Evolutionary conservation across 176 grass and related monocot genomes (phyloP).

Genomic region (Poa pratensis): DNA sequence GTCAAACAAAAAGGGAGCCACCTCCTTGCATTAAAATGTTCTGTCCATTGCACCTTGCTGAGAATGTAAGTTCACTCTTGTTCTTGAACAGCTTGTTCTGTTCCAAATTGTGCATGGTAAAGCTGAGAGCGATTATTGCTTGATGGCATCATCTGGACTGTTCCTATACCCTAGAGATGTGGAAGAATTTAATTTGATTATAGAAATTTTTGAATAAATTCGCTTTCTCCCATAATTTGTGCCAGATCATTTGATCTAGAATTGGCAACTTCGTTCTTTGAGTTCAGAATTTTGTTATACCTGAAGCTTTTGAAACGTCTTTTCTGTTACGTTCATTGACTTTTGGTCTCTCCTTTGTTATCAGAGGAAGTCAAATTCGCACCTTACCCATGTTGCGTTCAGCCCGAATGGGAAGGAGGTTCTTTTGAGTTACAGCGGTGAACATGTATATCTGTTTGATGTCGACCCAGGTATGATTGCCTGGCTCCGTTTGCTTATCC

Average conservation of each 20-base stretch:
- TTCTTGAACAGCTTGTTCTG: conserved; percentile 38
- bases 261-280: conserved; percentile 11
- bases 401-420: conserved; percentile 89
- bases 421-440: conserved; percentile 93
- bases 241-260: conserved; percentile 6
- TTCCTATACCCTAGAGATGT: neutral
- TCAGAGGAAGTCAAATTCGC: conserved; percentile 81
- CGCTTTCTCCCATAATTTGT: neutral
- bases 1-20: conserved; percentile 62
- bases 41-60: conserved; percentile 89
- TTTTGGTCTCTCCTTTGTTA: conserved; percentile 32
- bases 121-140: neutral
- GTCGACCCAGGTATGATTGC: conserved; percentile 67
- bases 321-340: conserved; percentile 18
- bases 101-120: conserved; percentile 34
- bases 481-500: conserved; percentile 28
- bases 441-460: conserved; percentile 97
- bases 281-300: conserved; percentile 2
- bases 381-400: conserved; percentile 96
- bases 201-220: conserved; percentile 17
- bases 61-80: conserved; percentile 60
- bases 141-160: neutral
- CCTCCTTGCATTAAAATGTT: conserved; percentile 88
- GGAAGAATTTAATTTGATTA: conserved; percentile 11
- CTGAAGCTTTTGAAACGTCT: conserved; percentile 7